Conservation (phyloP, 306 rosid species). For the Sophora flavescens region DNA sequence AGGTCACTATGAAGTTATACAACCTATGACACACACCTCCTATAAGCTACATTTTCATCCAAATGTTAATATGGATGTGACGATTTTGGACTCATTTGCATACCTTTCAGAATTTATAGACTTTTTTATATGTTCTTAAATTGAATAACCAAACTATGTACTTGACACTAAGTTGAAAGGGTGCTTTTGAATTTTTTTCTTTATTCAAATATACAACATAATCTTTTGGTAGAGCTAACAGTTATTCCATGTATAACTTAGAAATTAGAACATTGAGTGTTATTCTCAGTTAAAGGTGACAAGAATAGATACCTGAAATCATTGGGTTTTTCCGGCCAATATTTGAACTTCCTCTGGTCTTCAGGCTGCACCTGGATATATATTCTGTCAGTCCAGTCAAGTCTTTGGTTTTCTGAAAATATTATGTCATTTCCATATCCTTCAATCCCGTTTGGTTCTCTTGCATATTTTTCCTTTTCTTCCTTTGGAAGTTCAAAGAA, state of each 20-base stretch:
- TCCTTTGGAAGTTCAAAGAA: slow-evolving; percentile 59
- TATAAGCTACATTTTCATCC: no score
- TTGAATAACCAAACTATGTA: no score
- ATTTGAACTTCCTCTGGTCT: slow-evolving; percentile 55
- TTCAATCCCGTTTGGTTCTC: slow-evolving; percentile 48
- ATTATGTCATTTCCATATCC: slow-evolving; percentile 69
- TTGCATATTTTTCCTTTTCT: slow-evolving; percentile 57
- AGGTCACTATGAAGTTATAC: no score
- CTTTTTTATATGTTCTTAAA: no score
- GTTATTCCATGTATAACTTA: not conserved
- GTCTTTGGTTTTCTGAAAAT: slow-evolving; percentile 55
- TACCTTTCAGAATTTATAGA: no score
- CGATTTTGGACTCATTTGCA: no score
- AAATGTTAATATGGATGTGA: no score
- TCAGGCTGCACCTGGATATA: slow-evolving; percentile 62
- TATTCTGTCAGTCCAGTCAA: slow-evolving; percentile 81
- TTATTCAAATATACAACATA: not conserved
- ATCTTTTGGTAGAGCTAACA: not conserved
- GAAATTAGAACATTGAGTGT: not conserved
- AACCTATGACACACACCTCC: no score
- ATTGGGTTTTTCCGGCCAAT: slow-evolving; percentile 70
- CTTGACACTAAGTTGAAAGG: no score
- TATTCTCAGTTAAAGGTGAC: not conserved
- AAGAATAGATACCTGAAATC: slow-evolving; percentile 57
- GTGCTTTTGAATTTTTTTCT: no score